Base-by-base conservation (phyloP, 2,329 filamentous ascomycete genomes). In the Aureobasidium uvarum region DNA sequence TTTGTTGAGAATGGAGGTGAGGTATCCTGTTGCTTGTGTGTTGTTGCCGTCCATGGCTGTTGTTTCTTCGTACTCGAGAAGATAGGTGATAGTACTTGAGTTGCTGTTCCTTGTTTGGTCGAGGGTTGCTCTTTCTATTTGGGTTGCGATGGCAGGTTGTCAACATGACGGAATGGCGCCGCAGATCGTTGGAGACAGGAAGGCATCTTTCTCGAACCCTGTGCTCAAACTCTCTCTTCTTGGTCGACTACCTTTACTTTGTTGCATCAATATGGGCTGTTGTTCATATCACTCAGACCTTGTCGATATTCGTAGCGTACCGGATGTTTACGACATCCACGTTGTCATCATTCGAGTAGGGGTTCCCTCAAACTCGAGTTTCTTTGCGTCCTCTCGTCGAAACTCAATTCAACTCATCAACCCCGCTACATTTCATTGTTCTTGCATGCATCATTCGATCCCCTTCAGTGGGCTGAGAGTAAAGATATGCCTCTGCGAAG, bases 1-100 rank as follows among this genome's bases (percentile, higher is more conserved):
- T 75, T 91, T 91, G 76, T 76, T 76, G 18, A 77, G 67, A 46
- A 76, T 70, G n/a, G 67, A 66, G 5, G 68, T 66, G 23, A 77
- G 72, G 67, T 72, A 76, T n/a, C 67, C 66, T 1, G 68, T 65
- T 5, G 72, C 70, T 31, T 72, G 66, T 45, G 67, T 64, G 63
- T 71, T 67, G 28, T 7, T 36, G 25, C n/a, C 3, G 13, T n/a
- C 36, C 58, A 51, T 60, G 33, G 55, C 13, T 52, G n/a, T 23
- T 14, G 8, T 2, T 25, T 2, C 6, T 25, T 2, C 25, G 3
- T 46, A 10, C 5, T 43, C 14, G 38, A 41, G 14, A 1, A 6
- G 20, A 6, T 25, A 28, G 45, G 23, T 16, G 13, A 28, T 18
- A 6, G 23, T 14, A 48, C 23, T 28, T 18, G 14, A 48, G 23